Base-by-base conservation (phyloP, 768 basidiomycete species). In the Boletus pseudopeckii region DNA sequence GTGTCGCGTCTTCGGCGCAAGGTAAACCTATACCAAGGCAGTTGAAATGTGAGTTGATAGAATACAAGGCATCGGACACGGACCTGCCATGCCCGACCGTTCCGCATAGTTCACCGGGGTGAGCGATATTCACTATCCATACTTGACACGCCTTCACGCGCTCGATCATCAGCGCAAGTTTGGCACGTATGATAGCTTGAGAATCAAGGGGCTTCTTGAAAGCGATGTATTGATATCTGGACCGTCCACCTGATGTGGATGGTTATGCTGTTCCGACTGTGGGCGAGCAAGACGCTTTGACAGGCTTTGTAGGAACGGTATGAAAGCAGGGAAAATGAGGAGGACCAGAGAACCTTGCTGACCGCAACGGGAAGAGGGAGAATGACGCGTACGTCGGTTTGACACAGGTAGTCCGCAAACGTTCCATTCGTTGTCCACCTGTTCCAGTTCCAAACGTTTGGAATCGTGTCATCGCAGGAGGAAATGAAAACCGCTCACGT, bases 391-490 rank as follows among this genome's bases (percentile, higher is more conserved):
- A 83, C 86, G 49, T 87, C 83, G 18, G 88, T 90, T 63, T 74
- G 80, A 72, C 87, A 90, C 1, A 82, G 80, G 6, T 87, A 91
- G 72, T 94, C 90, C 8, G 85, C 82, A 66, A 90, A 90, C 18
- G 80, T 84, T 52, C 92, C 88, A 61, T 94, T 94, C 39, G 90
- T 92, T 55, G 93, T 92, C 91, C 90, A 94, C 63, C 88, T 89
- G 69, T 72, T 42, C 54, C 42, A 39, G 40, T 50, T 5, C 32
- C 52, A 50, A 14, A 39, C 4, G 38, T 24, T 43, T 28, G 36
- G 36, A 9, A 44, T 45, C 43, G 6, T 38, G 32, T 17, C 30
- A 26, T 36, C 9, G 7, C 22, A 20, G 24, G 2, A 24, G 17
- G 17, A 32, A 22, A 48, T 17, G n/a, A 40, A 36, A 4, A 53